Conservation (phyloP, 2,329 filamentous ascomycete species). For the Orbilia quercus region DNA sequence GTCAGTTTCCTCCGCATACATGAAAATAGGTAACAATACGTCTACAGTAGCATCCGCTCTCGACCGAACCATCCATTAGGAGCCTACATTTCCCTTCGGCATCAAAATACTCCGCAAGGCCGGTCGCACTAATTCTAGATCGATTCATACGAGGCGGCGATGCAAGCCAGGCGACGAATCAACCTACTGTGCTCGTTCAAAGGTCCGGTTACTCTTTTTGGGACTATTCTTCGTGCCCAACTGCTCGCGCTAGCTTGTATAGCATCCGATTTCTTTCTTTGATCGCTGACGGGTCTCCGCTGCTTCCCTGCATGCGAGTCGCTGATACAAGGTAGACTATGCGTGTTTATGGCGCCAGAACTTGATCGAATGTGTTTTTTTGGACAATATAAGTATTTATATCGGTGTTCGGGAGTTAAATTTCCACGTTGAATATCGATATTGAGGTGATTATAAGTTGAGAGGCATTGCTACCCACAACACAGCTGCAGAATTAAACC, state of each 20-base stretch:
- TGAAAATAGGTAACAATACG: neutral
- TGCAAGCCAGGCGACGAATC: slow-evolving; percentile 9
- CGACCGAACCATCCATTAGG: neutral
- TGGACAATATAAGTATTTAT: neutral
- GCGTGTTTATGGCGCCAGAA: slow-evolving; percentile 3
- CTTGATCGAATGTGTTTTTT: slow-evolving; percentile 8
- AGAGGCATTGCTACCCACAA: no score
- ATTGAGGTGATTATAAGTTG: no score
- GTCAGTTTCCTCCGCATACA: neutral
- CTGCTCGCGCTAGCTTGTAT: slow-evolving; percentile 9
- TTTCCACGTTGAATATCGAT: no score
- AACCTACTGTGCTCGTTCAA: neutral
- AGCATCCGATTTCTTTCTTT: slow-evolving; percentile 33
- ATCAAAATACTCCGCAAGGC: slow-evolving; percentile 7
- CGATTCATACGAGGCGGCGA: slow-evolving; percentile 10
- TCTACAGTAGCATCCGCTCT: neutral
- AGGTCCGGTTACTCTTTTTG: neutral
- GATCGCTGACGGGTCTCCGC: slow-evolving; percentile 21
- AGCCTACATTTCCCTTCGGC: slow-evolving; percentile 12
- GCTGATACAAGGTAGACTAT: slow-evolving; percentile 18
- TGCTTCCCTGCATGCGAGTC: slow-evolving; percentile 32
- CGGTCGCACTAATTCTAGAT: slow-evolving; percentile 19
- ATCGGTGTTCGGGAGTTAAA: neutral
- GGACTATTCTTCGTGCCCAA: slow-evolving; percentile 3
- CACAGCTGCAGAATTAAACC: no score